phyloP scores from a whole-genome alignment of 1,284 basidiomycete species.

The Trichosporon sp. region DNA sequence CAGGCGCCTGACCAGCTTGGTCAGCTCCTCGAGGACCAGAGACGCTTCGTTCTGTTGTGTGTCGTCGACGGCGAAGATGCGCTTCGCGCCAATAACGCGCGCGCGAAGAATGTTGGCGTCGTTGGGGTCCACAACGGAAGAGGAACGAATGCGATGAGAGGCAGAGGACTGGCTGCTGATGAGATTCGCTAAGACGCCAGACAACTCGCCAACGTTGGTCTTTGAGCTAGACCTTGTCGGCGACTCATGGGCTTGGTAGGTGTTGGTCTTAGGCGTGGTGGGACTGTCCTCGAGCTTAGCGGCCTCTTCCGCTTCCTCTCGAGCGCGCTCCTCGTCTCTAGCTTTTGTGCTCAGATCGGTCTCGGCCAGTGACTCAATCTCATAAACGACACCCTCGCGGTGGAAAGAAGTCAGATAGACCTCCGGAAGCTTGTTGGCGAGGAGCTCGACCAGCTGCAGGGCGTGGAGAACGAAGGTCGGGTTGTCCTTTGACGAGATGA shows the following conservation, averaged over 20 bases:
- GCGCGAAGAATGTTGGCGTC: conserved; percentile 86
- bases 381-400: conserved; percentile 88
- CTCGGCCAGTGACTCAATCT: conserved; percentile 69
- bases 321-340: conserved; percentile 18
- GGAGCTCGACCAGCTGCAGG: conserved; percentile 82
- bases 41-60: conserved; percentile 61
- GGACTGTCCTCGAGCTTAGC: neutral
- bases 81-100: conserved; percentile 74
- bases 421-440: conserved; percentile 70
- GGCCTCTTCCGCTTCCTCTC: conserved; percentile 17
- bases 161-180: conserved; percentile 33
- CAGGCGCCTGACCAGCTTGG: conserved; percentile 59
- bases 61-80: conserved; percentile 51
- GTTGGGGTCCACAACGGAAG: conserved; percentile 57
- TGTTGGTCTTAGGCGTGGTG: conserved; percentile 1
- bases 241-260: conserved; percentile 11
- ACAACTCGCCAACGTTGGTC: conserved; percentile 20
- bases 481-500: conserved; percentile 84
- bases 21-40: conserved; percentile 55
- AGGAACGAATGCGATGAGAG: neutral
- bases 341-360: conserved; percentile 53
- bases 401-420: conserved; percentile 82
- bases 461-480: conserved; percentile 75
- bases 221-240: conserved; percentile 20
- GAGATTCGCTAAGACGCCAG: conserved; percentile 37